These are phyloP conservation scores for Colletotrichum plurivorum DNA, from an alignment of 2,329 filamentous ascomycete species.

Conservation along the genomic window DNA sequence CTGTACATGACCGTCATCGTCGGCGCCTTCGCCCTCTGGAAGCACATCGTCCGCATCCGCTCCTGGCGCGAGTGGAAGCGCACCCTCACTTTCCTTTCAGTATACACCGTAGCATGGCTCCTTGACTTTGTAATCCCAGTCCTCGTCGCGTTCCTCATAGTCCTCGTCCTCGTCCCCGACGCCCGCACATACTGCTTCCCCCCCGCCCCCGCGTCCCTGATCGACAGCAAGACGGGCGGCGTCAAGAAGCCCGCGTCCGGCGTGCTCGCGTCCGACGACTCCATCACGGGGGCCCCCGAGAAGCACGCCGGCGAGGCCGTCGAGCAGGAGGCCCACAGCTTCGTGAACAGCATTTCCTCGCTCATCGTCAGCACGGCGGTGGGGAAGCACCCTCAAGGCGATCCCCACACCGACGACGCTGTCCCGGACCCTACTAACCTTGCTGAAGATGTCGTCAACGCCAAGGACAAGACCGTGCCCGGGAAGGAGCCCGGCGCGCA, in stretches of 20 bases:
- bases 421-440: conserved; percentile 66
- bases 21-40: conserved; percentile 74
- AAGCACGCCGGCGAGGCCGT: conserved; percentile 87
- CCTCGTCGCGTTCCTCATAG: conserved; percentile 70
- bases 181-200: conserved; percentile 78
- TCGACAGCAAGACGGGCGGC: conserved; percentile 78
- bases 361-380: conserved; percentile 82
- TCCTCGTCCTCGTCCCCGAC: conserved; percentile 76
- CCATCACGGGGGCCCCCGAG: conserved; percentile 85
- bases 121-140: conserved; percentile 79
- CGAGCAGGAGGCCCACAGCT: conserved; percentile 85
- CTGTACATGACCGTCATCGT: conserved; percentile 86
- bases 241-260: conserved; percentile 84
- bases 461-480: conserved; percentile 53
- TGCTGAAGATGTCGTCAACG: conserved; percentile 55
- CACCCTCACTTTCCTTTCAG: conserved; percentile 72
- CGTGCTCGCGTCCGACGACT: conserved; percentile 81
- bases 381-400: conserved; percentile 80
- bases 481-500: conserved; percentile 64
- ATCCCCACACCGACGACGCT: conserved; percentile 67
- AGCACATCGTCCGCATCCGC: conserved; percentile 82
- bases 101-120: conserved; percentile 77
- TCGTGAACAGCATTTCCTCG: conserved; percentile 78
- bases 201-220: conserved; percentile 81
- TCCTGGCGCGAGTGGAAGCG: conserved; percentile 83